A percentile compares a stretch with the other conserved stretches of the same genome.
Evolutionary conservation across 768 basidiomycete species (phyloP).

Genomic region (Tephrocybe sp.): DNA sequence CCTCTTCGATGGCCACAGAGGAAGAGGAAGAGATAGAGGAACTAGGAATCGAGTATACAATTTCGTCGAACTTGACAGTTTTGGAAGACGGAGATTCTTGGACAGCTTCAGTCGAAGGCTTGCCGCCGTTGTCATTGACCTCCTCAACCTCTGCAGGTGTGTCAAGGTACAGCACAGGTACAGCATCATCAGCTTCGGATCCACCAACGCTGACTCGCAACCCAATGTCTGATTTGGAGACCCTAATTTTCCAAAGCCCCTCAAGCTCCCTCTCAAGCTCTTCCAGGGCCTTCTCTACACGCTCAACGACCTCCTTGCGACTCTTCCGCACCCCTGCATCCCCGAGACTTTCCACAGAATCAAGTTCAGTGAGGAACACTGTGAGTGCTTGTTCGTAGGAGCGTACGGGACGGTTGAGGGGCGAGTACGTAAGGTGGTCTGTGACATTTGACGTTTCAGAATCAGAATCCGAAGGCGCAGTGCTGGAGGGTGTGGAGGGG

Average conservation of each 20-base stretch:
- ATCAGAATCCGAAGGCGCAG: slow-evolving; percentile 14
- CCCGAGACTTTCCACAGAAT: slow-evolving; percentile 59
- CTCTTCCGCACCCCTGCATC: slow-evolving; percentile 45
- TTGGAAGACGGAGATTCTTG: no score
- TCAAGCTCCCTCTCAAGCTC: slow-evolving; percentile 46
- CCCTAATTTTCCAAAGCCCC: slow-evolving; percentile 25
- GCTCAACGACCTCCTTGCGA: slow-evolving; percentile 51
- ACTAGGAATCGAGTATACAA: no score
- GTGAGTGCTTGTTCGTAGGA: slow-evolving; percentile 59
- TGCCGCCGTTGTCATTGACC: no score
- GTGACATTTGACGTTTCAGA: slow-evolving; percentile 14
- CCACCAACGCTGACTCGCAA: neutral
- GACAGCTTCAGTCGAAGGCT: no score
- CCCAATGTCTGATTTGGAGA: neutral
- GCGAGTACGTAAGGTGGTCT: slow-evolving; percentile 48
- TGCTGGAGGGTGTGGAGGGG: slow-evolving; percentile 10
- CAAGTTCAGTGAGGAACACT: slow-evolving; percentile 51
- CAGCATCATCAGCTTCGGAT: neutral
- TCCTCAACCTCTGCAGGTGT: no score
- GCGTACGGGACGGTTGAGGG: slow-evolving; percentile 55
- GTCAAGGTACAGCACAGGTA: neutral
- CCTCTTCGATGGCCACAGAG: no score
- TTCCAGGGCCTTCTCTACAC: slow-evolving; percentile 56
- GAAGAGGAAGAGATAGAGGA: no score
- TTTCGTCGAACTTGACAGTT: no score